Conservation (phyloP, 1,139 yeast species). For the Groenewaldozyma sp. region DNA sequence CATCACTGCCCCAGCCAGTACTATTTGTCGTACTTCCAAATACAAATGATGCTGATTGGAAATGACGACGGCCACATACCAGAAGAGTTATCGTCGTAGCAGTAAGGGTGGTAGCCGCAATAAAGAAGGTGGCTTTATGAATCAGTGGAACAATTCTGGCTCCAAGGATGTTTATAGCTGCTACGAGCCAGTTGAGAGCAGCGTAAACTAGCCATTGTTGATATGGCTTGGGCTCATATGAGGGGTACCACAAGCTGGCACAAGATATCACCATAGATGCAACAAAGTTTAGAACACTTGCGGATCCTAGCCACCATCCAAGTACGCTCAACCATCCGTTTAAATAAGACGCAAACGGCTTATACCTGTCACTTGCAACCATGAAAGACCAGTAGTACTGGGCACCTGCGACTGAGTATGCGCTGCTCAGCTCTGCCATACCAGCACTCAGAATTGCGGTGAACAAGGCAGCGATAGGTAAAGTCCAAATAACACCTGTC, state of each 20-base stretch:
- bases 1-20: constrained; percentile 48
- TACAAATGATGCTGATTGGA: constrained; percentile 40
- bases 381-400: constrained; percentile 52
- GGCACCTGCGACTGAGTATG: constrained; percentile 50
- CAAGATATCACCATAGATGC: constrained; percentile 7
- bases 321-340: constrained; percentile 38
- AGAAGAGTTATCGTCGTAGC: constrained; percentile 44
- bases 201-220: constrained; percentile 29
- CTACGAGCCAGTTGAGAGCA: constrained; percentile 3
- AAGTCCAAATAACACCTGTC: constrained; percentile 34
- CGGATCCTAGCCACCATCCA: constrained; percentile 51
- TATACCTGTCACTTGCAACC: constrained; percentile 39
- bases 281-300: constrained; percentile 40
- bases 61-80: constrained; percentile 40
- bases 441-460: constrained; percentile 39
- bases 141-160: constrained; percentile 27
- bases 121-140: constrained; percentile 39
- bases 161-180: constrained; percentile 5
- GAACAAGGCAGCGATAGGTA: constrained; percentile 39
- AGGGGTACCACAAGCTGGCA: constrained; percentile 35
- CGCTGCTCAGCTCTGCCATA: constrained; percentile 42
- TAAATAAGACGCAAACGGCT: constrained; percentile 41
- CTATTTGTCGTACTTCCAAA: constrained; percentile 42
- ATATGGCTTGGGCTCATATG: constrained; percentile 40
- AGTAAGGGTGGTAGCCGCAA: constrained; percentile 41